Conservation (phyloP, 441 rosid species). For the Adansonia gregorii region DNA sequence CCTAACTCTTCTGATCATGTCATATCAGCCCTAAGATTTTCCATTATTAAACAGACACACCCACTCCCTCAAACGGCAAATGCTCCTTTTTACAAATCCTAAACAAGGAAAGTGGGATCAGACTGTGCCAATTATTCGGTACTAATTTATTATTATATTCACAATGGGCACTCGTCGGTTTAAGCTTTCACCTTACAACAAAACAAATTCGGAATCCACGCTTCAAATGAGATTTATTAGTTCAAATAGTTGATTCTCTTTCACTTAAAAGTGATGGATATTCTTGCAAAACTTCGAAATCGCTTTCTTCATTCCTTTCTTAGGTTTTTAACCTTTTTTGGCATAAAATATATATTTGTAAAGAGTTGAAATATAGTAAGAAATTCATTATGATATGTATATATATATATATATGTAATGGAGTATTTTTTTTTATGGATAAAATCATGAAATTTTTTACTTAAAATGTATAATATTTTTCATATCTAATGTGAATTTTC, state of each 20-base stretch:
- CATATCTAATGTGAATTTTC: no score
- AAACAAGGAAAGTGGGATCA: constrained; percentile 35
- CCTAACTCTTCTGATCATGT: background rate
- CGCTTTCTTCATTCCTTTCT: no score
- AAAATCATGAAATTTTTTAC: no score
- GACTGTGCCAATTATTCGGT: constrained; percentile 7
- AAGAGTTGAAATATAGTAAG: no score
- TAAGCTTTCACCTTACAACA: background rate
- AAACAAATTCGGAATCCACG: constrained; percentile 1
- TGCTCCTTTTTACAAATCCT: background rate
- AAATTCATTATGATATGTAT: no score
- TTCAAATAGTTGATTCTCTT: background rate
- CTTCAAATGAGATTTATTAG: background rate
- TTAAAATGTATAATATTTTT: no score
- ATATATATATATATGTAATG: no score
- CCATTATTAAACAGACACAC: background rate
- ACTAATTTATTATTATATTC: background rate
- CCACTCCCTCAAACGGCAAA: background rate
- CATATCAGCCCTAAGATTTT: background rate
- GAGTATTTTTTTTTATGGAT: no score
- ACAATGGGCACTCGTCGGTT: background rate
- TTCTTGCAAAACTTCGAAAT: no score
- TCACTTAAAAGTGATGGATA: background rate
- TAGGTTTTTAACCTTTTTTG: no score
- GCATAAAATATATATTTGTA: no score